These are phyloP conservation scores for Puccinia horiana DNA, from an alignment of 1,284 basidiomycete species.

Conservation along the genomic window DNA sequence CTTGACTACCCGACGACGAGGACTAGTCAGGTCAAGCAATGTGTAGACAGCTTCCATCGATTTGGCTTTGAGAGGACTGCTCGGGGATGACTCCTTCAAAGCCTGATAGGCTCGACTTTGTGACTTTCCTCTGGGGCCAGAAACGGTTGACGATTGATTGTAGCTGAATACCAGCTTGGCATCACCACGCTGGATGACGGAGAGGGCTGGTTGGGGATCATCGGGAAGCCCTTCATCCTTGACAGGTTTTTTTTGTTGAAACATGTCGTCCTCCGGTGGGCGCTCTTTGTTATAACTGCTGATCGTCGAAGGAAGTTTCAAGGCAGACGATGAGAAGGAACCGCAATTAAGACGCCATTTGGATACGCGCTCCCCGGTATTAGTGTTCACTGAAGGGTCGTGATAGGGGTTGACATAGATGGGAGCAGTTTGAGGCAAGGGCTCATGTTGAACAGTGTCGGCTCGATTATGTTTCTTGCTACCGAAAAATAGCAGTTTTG, in stretches of 20 bases:
- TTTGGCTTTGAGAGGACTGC: constrained; percentile 2
- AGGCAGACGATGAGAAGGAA: constrained; percentile 17
- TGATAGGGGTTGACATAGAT: constrained; percentile 44
- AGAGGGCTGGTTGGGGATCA: neutral
- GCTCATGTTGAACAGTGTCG: neutral
- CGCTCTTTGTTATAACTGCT: neutral
- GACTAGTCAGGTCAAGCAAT: neutral
- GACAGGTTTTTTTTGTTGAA: neutral
- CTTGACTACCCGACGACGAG: neutral
- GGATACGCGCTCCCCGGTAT: constrained; percentile 31
- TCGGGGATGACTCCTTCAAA: neutral
- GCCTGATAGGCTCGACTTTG: constrained; percentile 9
- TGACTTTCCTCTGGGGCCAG: neutral
- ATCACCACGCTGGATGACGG: neutral
- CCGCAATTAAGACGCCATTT: constrained; percentile 25
- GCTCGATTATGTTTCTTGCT: neutral
- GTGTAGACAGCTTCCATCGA: constrained; percentile 11
- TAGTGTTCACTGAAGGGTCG: constrained; percentile 42
- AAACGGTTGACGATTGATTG: constrained; percentile 17
- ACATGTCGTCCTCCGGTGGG: neutral
- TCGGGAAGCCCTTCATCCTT: constrained; percentile 6
- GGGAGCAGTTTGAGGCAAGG: neutral
- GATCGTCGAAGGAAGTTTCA: constrained; percentile 23
- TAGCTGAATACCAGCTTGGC: constrained; percentile 15
- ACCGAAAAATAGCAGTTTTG: neutral